Evolutionary conservation across 1,139 yeast species (phyloP).

Genomic region (Kurtzmaniella quercitrusa): DNA sequence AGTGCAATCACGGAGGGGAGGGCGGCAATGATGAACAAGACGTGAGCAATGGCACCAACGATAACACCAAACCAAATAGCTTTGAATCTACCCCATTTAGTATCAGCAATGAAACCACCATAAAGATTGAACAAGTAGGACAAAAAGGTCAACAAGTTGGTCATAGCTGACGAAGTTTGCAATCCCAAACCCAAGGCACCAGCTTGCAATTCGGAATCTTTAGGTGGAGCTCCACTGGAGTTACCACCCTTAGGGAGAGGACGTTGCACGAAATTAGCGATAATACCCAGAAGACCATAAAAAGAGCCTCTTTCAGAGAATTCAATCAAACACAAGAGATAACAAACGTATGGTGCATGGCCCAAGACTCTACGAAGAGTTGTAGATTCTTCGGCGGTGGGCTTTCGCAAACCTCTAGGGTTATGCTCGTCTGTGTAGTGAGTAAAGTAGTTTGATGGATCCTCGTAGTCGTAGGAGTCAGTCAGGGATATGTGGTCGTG

Average conservation of each 20-base stretch:
- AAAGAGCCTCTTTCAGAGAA: slow-evolving; percentile 47
- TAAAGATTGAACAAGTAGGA: slow-evolving; percentile 41
- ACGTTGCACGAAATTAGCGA: slow-evolving; percentile 43
- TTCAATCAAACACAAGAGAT: slow-evolving; percentile 39
- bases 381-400: slow-evolving; percentile 37
- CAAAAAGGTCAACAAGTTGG: slow-evolving; percentile 34
- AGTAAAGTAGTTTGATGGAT: slow-evolving; percentile 22
- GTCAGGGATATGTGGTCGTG: neutral
- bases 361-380: slow-evolving; percentile 40
- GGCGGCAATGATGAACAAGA: slow-evolving; percentile 37
- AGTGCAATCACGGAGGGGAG: slow-evolving; percentile 32
- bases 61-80: slow-evolving; percentile 39
- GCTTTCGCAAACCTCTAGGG: slow-evolving; percentile 31
- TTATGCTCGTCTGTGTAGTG: slow-evolving; percentile 25
- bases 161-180: slow-evolving; percentile 35
- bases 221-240: slow-evolving; percentile 39
- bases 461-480: slow-evolving; percentile 11
- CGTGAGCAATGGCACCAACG: slow-evolving; percentile 36
- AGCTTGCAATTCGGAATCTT: slow-evolving; percentile 20
- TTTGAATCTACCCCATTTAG: slow-evolving; percentile 36
- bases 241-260: slow-evolving; percentile 49
- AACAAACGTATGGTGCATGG: slow-evolving; percentile 21
- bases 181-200: slow-evolving; percentile 42
- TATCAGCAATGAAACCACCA: slow-evolving; percentile 43
- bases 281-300: slow-evolving; percentile 37